Base-by-base conservation (phyloP, 2,329 filamentous ascomycete species). In the Microdochium nivale region DNA sequence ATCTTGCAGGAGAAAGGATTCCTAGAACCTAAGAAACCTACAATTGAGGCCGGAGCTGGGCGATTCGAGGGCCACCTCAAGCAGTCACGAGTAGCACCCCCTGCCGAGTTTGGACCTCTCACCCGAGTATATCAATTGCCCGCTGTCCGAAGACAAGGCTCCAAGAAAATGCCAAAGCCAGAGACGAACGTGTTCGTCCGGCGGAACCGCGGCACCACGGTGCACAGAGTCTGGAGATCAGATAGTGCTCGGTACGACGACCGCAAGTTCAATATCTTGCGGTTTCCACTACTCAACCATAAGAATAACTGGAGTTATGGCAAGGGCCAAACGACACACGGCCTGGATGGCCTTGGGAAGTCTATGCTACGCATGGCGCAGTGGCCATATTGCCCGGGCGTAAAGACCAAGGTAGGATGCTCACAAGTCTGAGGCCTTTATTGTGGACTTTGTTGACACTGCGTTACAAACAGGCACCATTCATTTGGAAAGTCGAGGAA, bases 261-360 rank as follows among this genome's bases (percentile, higher is more conserved):
- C 4, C 48, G 53, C 2, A 61, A 61, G 52, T 58, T 53, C 44
- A 59, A 59, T 14, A 52, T 56, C 2, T 50, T 62, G 0, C 46
- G 51, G 1, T 57, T 60, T 37, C 56, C 60, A 0, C 16, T 44
- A 5, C 3, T 23, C 5, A 24, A 13, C 21, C 5, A 24, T 19
- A 44, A 54, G 21, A 43, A 52, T 11, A 52, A 55, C 25, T 4
- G 16, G 3, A 19, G 3, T 44, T 44, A 44, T 13, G 40, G 40
- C 10, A 16, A 24, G 21, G 40, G 25, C 13, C 24, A 19, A 1
- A 51, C 50, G 4, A 4, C n/a, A 14, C 21, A 35, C 8, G 50
- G 48, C 10, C 21, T 44, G 19, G 40, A 44, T 19, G 40, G 23
- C 19, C 19, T 21, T 5, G 40, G 40, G 23, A 14, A 33, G 25